Base-by-base conservation (phyloP, 1,139 yeast genomes). In the Arxiozyma heterogenica region DNA sequence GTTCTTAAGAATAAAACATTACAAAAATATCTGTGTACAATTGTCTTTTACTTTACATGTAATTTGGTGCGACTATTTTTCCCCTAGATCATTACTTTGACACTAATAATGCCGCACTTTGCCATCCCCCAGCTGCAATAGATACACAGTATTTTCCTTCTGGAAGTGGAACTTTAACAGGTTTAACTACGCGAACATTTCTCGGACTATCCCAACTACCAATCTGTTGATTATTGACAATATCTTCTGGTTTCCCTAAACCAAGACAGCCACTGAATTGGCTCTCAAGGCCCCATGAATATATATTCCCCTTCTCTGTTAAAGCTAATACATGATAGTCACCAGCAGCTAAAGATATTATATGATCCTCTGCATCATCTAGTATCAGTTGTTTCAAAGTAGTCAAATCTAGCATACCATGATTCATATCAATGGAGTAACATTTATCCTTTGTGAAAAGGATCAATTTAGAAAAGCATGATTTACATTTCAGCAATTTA, bases 91-190 rank as follows among this genome's bases (percentile, higher is more conserved):
- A 5, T 43, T 25, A 38, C 59, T 59, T 48, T 18, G 41, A 25
- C 7, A 67, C 54, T 21, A 80, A 71, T 20, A 80, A 65, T 1
- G 83, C 93, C 47, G 83, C 82, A 0, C 89, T 81, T 55, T 86
- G 94, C 94, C 93, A 86, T 1, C 95, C 95, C n/a, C 83, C 81
- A 15, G 89, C 86, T 1, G 86, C 76, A 50, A 83, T 75, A 0
- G 80, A 79, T 18, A 78, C 58, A 64, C 74, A 78, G 15, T 57
- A 55, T 44, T 62, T 61, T 61, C 79, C 79, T 66, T 60, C 57
- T 11, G 58, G 59, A 6, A 67, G 46, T 42, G 75, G 72, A 0
- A 82, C 74, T 42, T 63, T 64, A 0, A 73, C 68, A 0, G 91
- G 91, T 43, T 63, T 71, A 0, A 52, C 52, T 0, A 82, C 79